These are phyloP conservation scores for Fusarium austroafricanum DNA, from an alignment of 2,329 filamentous ascomycete species.

Conservation along the genomic window DNA sequence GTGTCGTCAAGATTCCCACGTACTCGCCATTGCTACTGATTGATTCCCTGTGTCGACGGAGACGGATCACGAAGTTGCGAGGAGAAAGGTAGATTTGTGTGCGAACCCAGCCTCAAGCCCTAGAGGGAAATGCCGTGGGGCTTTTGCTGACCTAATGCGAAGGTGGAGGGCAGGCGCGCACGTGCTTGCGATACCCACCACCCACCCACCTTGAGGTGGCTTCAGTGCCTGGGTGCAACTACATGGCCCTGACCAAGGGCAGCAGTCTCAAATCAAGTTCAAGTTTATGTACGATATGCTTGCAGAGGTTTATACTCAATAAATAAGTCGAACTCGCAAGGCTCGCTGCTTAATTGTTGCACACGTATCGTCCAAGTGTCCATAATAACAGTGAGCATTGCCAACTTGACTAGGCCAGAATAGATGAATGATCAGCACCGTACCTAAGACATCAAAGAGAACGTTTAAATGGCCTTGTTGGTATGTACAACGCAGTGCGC, in stretches of 20 bases:
- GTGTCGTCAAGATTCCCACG: slow-evolving; percentile 36
- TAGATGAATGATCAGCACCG: background rate
- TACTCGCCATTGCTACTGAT: slow-evolving; percentile 58
- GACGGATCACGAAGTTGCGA: slow-evolving; percentile 46
- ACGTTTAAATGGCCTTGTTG: background rate
- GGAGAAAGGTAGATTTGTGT: slow-evolving; percentile 48
- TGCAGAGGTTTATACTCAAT: too few relatives aligned
- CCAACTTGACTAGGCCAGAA: background rate
- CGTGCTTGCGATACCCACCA: slow-evolving; percentile 13
- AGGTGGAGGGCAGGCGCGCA: slow-evolving; percentile 17
- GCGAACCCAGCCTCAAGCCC: slow-evolving; percentile 44
- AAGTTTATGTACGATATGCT: too few relatives aligned
- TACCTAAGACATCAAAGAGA: background rate
- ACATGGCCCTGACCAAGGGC: too few relatives aligned
- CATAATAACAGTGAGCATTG: too few relatives aligned
- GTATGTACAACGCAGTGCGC: background rate
- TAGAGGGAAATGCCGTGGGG: slow-evolving; percentile 41
- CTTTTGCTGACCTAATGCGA: slow-evolving; percentile 34
- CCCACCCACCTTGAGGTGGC: too few relatives aligned
- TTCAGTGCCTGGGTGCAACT: too few relatives aligned
- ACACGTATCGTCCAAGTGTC: too few relatives aligned
- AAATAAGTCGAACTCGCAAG: too few relatives aligned
- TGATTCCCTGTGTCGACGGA: slow-evolving; percentile 45
- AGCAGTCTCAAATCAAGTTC: too few relatives aligned
- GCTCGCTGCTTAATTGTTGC: too few relatives aligned